Conservation (phyloP, 345 rosid species). For the Arabidopsis suecica region DNA sequence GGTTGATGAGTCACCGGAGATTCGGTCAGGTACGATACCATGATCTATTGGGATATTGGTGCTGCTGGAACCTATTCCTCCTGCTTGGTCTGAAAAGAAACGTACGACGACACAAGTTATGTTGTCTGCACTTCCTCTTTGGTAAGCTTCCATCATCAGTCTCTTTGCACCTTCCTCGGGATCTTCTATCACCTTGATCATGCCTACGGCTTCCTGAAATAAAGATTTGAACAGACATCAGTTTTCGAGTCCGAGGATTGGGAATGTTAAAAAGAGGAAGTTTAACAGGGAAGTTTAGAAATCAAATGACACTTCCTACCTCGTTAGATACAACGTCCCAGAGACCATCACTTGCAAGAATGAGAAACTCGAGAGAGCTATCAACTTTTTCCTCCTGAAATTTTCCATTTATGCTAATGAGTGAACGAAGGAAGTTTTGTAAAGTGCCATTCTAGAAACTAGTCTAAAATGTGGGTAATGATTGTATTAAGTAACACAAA, state of each 20-base stretch:
- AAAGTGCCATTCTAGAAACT: neutral
- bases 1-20: constrained; percentile 36
- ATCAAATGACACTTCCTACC: constrained; percentile 48
- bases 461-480: neutral
- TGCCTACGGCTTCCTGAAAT: constrained; percentile 85
- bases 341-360: constrained; percentile 98
- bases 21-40: constrained; percentile 10
- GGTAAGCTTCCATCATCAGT: constrained; percentile 89
- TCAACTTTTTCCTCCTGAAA: constrained; percentile 93
- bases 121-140: constrained; percentile 97
- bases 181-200: constrained; percentile 77
- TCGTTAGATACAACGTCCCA: constrained; percentile 99
- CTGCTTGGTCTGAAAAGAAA: constrained; percentile 56
- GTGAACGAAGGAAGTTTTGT: neutral
- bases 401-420: constrained; percentile 22
- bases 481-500: constrained; percentile 1
- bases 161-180: constrained; percentile 91
- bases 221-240: constrained; percentile 5
- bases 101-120: constrained; percentile 96
- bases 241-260: constrained; percentile 26
- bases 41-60: constrained; percentile 40
- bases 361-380: constrained; percentile 95
- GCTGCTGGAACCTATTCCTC: constrained; percentile 42
- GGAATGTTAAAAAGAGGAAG: neutral
- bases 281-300: neutral